Conservation (phyloP, 163 green algal species). For the Scenedesmus sp. region DNA sequence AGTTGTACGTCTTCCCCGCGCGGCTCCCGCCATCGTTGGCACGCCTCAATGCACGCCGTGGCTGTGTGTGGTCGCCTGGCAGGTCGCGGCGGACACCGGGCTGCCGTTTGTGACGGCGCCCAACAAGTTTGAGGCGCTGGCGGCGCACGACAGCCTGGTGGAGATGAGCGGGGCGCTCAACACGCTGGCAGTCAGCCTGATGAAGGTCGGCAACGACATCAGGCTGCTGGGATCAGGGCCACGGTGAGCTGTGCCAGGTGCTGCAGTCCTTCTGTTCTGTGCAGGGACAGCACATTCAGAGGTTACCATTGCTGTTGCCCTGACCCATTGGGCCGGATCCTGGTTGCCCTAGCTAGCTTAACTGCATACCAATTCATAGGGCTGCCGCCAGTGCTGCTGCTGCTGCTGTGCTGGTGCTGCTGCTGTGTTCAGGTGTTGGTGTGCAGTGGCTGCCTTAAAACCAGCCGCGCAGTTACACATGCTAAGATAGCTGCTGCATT, state of each 20-base stretch:
- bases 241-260: slow-evolving; percentile 49
- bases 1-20: too few species aligned
- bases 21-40: too few species aligned
- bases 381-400: neutral
- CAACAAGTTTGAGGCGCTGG: slow-evolving; percentile 99
- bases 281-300: too few species aligned
- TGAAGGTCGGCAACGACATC: slow-evolving; percentile 93
- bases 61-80: neutral
- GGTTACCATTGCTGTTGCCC: too few species aligned
- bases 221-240: slow-evolving; percentile 88
- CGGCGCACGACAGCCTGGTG: slow-evolving; percentile 94
- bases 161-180: slow-evolving; percentile 90
- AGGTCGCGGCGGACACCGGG: slow-evolving; percentile 78
- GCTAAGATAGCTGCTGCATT: slow-evolving; percentile 75
- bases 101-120: slow-evolving; percentile 92
- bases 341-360: too few species aligned
- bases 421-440: slow-evolving; percentile 68
- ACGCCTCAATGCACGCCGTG: too few species aligned
- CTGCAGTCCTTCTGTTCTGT: too few species aligned
- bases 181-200: slow-evolving; percentile 87
- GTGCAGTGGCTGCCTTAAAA: slow-evolving; percentile 95
- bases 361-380: neutral
- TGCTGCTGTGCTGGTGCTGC: neutral
- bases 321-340: too few species aligned
- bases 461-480: slow-evolving; percentile 97